Evolutionary conservation across 2,329 filamentous ascomycete genomes (phyloP).

Genomic region (Microsporum audouinii): DNA sequence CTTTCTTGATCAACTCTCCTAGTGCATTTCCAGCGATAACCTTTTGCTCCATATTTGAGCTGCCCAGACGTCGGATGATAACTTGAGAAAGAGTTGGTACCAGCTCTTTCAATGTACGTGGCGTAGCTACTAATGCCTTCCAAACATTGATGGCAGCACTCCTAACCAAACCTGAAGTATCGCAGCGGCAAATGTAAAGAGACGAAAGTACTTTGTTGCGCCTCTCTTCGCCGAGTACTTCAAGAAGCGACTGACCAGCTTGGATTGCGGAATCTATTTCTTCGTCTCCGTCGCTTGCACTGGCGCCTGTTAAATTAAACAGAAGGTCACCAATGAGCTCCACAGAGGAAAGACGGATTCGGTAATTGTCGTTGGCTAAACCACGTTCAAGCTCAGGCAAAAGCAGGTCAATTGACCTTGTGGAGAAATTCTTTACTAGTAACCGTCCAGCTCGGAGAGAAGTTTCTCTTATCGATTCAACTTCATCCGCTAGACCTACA

Average conservation of each 20-base stretch:
- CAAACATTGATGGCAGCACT: conserved; percentile 84
- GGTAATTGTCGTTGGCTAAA: conserved; percentile 92
- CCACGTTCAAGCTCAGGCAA: conserved; percentile 91
- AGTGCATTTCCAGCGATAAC: conserved; percentile 95
- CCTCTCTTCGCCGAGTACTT: conserved; percentile 89
- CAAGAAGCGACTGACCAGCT: conserved; percentile 82
- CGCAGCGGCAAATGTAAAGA: conserved; percentile 92
- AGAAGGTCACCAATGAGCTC: conserved; percentile 92
- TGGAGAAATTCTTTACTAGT: conserved; percentile 96
- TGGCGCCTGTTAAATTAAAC: conserved; percentile 95
- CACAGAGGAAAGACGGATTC: conserved; percentile 95
- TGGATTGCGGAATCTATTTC: conserved; percentile 67
- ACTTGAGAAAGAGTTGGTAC: conserved; percentile 90
- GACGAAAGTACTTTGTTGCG: conserved; percentile 96
- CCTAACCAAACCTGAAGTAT: conserved; percentile 85
- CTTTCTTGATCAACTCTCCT: conserved; percentile 92
- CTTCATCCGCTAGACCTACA: conserved; percentile 83
- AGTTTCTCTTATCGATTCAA: conserved; percentile 95
- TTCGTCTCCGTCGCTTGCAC: conserved; percentile 64
- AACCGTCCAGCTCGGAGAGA: conserved; percentile 84
- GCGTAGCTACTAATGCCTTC: conserved; percentile 91
- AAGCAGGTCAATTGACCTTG: conserved; percentile 83
- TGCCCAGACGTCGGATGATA: conserved; percentile 84
- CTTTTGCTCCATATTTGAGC: conserved; percentile 96
- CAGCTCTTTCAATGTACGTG: conserved; percentile 85